Conservation (phyloP, 495 filamentous ascomycete genomes). For the Penicillium salamii region DNA sequence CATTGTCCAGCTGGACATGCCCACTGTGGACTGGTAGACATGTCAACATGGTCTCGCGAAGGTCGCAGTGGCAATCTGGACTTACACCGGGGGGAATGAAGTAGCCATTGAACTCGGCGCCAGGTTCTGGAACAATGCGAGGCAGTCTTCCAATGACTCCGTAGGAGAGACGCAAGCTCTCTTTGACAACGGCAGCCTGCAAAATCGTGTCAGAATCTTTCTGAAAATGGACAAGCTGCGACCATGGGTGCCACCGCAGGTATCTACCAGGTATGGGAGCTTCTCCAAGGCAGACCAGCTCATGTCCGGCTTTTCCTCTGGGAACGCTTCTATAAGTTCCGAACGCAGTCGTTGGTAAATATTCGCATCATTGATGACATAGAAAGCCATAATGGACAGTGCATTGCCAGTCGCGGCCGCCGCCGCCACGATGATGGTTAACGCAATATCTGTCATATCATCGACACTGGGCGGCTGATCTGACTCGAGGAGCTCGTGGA, state of each 20-base stretch:
- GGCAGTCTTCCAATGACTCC: constrained; percentile 29
- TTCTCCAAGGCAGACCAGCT: background rate
- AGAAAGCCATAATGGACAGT: background rate
- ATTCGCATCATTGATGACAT: background rate
- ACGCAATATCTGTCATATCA: background rate
- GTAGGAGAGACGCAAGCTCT: constrained; percentile 17
- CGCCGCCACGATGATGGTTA: background rate
- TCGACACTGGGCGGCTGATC: background rate
- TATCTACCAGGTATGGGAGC: background rate
- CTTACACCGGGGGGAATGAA: constrained; percentile 22
- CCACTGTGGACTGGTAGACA: constrained; percentile 14
- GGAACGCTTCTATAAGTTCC: background rate
- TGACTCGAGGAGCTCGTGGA: background rate
- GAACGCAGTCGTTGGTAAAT: background rate
- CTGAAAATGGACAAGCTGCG: background rate
- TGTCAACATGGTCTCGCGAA: background rate
- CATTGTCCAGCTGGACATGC: constrained; percentile 25
- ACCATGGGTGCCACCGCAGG: no score
- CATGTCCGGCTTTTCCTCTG: background rate
- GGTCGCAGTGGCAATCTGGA: background rate
- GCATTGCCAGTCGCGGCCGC: background rate
- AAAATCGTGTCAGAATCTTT: background rate
- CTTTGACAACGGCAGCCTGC: background rate
- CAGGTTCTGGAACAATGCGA: constrained; percentile 23
- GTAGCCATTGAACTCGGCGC: constrained; percentile 24